Evolutionary conservation across 192 early-diverging fungal genomes (phyloP).

Genomic region (Jimgerdemannia lactiflua): DNA sequence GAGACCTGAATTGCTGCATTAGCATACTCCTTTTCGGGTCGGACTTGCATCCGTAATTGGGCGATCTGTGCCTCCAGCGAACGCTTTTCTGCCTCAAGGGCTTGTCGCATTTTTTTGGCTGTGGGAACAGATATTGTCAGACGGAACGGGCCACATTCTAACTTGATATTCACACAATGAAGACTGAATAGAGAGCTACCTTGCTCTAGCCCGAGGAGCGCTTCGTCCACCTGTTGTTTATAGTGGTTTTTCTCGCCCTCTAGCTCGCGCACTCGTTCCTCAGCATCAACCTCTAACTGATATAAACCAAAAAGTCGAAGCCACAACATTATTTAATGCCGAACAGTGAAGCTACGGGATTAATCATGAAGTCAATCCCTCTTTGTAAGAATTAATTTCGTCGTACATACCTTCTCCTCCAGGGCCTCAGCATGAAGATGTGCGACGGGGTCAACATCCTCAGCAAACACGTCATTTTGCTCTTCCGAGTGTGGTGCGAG

Average conservation of each 20-base stretch:
- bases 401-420: neutral
- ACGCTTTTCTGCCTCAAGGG: conserved; percentile 25
- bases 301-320: neutral
- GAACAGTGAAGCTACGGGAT: no score
- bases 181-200: neutral
- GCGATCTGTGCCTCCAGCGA: conserved; percentile 25
- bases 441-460: neutral
- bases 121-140: no score
- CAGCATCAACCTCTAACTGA: neutral
- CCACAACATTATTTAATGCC: no score
- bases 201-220: conserved; percentile 23
- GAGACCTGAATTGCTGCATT: neutral
- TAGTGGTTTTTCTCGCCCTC: conserved; percentile 35
- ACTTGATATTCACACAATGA: no score
- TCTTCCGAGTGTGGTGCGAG: neutral
- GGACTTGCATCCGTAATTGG: conserved; percentile 13
- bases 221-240: conserved; percentile 23
- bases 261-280: conserved; percentile 14
- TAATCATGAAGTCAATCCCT: no score
- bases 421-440: neutral
- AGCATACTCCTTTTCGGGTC: neutral
- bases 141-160: no score
- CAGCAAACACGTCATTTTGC: neutral
- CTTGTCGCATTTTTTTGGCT: conserved; percentile 20
- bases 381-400: no score